Percentiles rank a stretch among this genome's conserved stretches.
Conservation (phyloP, 331 rosid genomes). For the Acacia concinna region DNA sequence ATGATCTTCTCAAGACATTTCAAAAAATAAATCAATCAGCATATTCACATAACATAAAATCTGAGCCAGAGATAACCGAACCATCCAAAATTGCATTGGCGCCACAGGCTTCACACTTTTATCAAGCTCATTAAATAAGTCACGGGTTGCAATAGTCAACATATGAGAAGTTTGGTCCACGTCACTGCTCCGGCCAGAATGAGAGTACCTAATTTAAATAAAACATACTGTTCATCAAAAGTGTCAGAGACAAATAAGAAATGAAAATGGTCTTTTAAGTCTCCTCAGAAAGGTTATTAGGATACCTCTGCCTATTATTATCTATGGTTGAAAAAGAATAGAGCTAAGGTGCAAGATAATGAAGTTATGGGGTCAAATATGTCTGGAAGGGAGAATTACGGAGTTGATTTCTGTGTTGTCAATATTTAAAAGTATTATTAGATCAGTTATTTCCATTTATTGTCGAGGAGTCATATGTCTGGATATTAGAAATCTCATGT, state of each 20-base stretch:
- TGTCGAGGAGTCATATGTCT: background rate
- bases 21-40: conserved; percentile 2
- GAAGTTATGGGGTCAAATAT: background rate
- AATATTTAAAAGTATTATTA: background rate
- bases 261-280: conserved; percentile 10
- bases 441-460: background rate
- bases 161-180: conserved; percentile 92
- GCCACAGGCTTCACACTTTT: conserved; percentile 93
- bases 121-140: conserved; percentile 83
- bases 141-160: conserved; percentile 92
- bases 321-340: background rate
- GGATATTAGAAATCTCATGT: background rate
- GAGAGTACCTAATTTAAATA: conserved; percentile 65
- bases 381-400: background rate
- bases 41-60: conserved; percentile 19
- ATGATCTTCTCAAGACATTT: conserved; percentile 9
- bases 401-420: background rate
- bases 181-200: conserved; percentile 67
- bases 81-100: conserved; percentile 99
- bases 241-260: conserved; percentile 21
- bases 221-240: conserved; percentile 30
- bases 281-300: conserved; percentile 1
- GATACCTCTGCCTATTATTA: background rate
- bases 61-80: conserved; percentile 33
- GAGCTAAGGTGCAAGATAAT: background rate